Evolutionary conservation across 768 basidiomycete genomes (phyloP).

Genomic region (Auricularia sp.): DNA sequence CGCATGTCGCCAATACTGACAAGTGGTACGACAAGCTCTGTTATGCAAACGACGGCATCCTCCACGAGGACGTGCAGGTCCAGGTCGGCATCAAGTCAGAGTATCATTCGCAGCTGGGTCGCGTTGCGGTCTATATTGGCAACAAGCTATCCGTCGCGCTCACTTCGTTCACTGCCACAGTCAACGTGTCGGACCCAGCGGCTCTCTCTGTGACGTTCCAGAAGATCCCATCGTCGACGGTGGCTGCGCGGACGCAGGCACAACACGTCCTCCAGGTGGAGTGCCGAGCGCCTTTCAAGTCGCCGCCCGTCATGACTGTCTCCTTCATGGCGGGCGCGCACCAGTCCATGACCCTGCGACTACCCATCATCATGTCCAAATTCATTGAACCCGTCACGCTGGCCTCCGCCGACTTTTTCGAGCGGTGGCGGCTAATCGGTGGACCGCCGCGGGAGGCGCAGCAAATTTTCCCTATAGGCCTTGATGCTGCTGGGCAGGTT

Average conservation of each 20-base stretch:
- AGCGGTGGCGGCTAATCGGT: slow-evolving; percentile 95
- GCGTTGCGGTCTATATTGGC: slow-evolving; percentile 89
- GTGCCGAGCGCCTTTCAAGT: slow-evolving; percentile 78
- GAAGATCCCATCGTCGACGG: slow-evolving; percentile 78
- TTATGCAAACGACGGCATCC: slow-evolving; percentile 72
- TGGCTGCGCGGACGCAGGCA: slow-evolving; percentile 75
- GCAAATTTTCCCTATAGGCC: slow-evolving; percentile 66
- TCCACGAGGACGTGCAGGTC: slow-evolving; percentile 92
- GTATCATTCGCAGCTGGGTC: slow-evolving; percentile 90
- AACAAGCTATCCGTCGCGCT: slow-evolving; percentile 90
- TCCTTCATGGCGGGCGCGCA: slow-evolving; percentile 91
- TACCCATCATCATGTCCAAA: slow-evolving; percentile 83
- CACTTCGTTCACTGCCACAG: slow-evolving; percentile 78
- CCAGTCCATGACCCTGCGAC: slow-evolving; percentile 69
- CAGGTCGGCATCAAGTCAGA: slow-evolving; percentile 95
- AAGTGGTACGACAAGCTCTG: slow-evolving; percentile 84
- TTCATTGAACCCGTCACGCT: slow-evolving; percentile 93
- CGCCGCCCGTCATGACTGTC: slow-evolving; percentile 68
- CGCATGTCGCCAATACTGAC: slow-evolving; percentile 63
- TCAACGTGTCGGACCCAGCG: slow-evolving; percentile 63
- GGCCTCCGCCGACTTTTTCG: slow-evolving; percentile 81
- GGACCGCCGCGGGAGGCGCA: slow-evolving; percentile 92
- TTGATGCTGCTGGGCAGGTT: slow-evolving; percentile 59
- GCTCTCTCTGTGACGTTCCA: slow-evolving; percentile 78
- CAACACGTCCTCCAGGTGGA: slow-evolving; percentile 92